Percentiles rank a stretch among this genome's conserved stretches.
Conservation (phyloP, 2,329 filamentous ascomycete genomes). For the Cladosporium sp. region DNA sequence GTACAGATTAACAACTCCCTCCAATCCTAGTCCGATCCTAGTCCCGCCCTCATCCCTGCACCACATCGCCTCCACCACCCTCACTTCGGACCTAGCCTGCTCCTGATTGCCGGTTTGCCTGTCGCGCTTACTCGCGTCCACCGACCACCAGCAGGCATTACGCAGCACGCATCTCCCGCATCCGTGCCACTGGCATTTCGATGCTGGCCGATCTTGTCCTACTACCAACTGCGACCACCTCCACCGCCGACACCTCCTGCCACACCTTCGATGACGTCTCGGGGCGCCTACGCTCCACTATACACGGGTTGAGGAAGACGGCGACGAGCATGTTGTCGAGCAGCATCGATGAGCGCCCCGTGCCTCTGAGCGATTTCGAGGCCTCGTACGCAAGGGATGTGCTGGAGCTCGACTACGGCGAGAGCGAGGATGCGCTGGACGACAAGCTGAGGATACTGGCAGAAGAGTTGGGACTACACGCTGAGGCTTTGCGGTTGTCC, state of each 20-base stretch:
- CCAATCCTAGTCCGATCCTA: background rate
- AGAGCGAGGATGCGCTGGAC: constrained; percentile 34
- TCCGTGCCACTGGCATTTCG: background rate
- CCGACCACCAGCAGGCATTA: background rate
- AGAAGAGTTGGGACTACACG: constrained; percentile 30
- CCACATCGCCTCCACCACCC: background rate
- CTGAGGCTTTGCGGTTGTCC: constrained; percentile 16
- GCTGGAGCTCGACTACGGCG: constrained; percentile 30
- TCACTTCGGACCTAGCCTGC: constrained; percentile 5
- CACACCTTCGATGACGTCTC: constrained; percentile 17
- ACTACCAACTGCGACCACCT: background rate
- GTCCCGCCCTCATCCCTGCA: constrained; percentile 7
- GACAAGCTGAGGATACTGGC: constrained; percentile 30
- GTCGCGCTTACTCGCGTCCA: constrained; percentile 13
- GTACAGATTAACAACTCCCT: background rate
- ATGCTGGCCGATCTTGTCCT: constrained; percentile 13
- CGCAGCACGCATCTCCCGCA: background rate
- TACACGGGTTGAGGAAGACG: constrained; percentile 10
- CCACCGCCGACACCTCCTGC: background rate
- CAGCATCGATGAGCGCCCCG: constrained; percentile 15
- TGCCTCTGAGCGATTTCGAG: constrained; percentile 11
- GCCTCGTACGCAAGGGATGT: constrained; percentile 32
- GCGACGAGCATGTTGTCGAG: constrained; percentile 16
- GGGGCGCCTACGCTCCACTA: constrained; percentile 8
- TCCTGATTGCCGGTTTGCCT: background rate